phyloP scores from a whole-genome alignment of 2,329 filamentous ascomycete species.

The Fonsecaea erecta region DNA sequence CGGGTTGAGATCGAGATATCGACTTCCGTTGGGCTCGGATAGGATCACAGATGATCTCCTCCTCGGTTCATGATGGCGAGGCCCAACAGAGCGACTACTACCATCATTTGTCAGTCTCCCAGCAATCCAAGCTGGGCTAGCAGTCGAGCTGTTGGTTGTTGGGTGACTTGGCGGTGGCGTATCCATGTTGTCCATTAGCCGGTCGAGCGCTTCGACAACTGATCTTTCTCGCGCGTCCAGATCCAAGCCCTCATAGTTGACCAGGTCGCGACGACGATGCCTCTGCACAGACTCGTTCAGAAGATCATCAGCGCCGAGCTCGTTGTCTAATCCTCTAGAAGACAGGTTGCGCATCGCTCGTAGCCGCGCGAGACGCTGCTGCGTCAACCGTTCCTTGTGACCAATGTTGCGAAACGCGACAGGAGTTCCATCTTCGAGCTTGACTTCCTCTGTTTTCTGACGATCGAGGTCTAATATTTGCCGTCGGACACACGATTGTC shows the following conservation, averaged over 20 bases:
- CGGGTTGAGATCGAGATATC: slow-evolving; percentile 40
- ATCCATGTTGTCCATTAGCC: slow-evolving; percentile 32
- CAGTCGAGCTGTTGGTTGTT: slow-evolving; percentile 34
- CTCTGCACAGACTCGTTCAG: slow-evolving; percentile 11
- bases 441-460: slow-evolving; percentile 31
- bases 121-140: slow-evolving; percentile 28
- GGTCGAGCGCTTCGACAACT: slow-evolving; percentile 34
- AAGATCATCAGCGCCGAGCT: slow-evolving; percentile 20
- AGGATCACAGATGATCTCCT: slow-evolving; percentile 49
- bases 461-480: slow-evolving; percentile 46
- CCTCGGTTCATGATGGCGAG: slow-evolving; percentile 41
- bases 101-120: slow-evolving; percentile 14
- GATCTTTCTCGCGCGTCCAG: slow-evolving; percentile 36
- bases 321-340: slow-evolving; percentile 13
- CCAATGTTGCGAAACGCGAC: slow-evolving; percentile 30
- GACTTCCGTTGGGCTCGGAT: slow-evolving; percentile 43
- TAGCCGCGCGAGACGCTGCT: slow-evolving; percentile 34
- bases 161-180: slow-evolving; percentile 19
- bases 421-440: slow-evolving; percentile 37
- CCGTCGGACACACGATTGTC: slow-evolving; percentile 51
- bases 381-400: slow-evolving; percentile 35
- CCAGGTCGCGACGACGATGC: slow-evolving; percentile 23
- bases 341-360: slow-evolving; percentile 28
- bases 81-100: not conserved
- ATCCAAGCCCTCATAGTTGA: slow-evolving; percentile 31